Evolutionary conservation across 2,329 filamentous ascomycete species (phyloP), one percentile per base, ranked within the genome.

Genomic region (Penicillium sp.): DNA sequence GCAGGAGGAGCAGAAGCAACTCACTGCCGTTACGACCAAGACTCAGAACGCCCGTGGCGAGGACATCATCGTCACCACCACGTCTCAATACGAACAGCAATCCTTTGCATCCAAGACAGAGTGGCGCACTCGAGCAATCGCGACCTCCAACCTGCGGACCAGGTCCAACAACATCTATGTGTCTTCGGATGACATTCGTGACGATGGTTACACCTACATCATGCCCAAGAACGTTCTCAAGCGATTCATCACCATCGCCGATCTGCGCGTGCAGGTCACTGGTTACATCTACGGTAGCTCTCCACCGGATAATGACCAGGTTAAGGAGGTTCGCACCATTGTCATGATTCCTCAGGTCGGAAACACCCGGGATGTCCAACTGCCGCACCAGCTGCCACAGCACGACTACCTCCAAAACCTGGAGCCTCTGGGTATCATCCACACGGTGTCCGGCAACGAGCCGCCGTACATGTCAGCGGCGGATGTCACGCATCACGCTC

Each of bases 221-320:
- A 97, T 99, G 91, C 94, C 94, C 1, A 99, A 97, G 84, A 99
- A 99, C 73, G 88, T 99, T 46, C 83, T 99, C 67, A 97, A 96
- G 83, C 90, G 91, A 61, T 99, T 99, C 81, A 97, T 99, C 77
- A 94, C 91, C 22, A 95, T 99, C 69, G 89, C 94, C 44, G 94
- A 99, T 78, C 84, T 99, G 52, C 90, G 95, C 45, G 92, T 97
- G 13, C 94, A 99, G 75, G 92, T 99, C 47, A 92, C 93, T 14
- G 94, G 92, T 1, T 99, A 96, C 72, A 83, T 99, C 0, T 99
- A 99, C 71, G 94, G 94, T 62, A 86, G 86, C 44, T 96, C 93
- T 1, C 92, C 94, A 3, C 88, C 90, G 6, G 94, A 97, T 77
- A 97, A 97, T 69, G 89, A 93, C 62, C 91, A 96, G 69, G 90